Percentiles rank a stretch among this genome's conserved stretches.
phyloP scores from a whole-genome alignment of 495 filamentous ascomycete species.

The Sordaria brevicollis region DNA sequence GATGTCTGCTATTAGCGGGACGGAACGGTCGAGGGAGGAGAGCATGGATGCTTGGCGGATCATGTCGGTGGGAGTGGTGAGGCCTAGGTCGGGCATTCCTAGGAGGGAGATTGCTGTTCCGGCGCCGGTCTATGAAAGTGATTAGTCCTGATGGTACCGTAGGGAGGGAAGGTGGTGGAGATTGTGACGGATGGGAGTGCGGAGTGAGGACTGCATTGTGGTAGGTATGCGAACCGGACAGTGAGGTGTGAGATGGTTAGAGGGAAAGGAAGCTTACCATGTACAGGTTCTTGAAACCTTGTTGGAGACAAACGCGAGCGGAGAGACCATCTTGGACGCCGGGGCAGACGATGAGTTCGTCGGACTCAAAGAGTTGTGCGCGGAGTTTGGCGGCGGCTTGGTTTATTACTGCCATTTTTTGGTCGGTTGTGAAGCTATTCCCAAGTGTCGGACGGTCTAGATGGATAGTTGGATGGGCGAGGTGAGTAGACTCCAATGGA shows the following conservation, averaged over 20 bases:
- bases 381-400: slow-evolving; percentile 30
- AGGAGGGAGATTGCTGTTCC: slow-evolving; percentile 54
- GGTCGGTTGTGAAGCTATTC: background rate
- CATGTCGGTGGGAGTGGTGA: slow-evolving; percentile 56
- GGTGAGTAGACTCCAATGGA: background rate
- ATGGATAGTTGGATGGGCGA: background rate
- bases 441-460: background rate
- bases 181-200: background rate
- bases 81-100: slow-evolving; percentile 56
- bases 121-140: slow-evolving; percentile 53
- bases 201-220: background rate
- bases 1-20: slow-evolving; percentile 58
- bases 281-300: slow-evolving; percentile 55
- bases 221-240: background rate
- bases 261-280: slow-evolving; percentile 41
- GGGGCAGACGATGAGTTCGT: slow-evolving; percentile 46
- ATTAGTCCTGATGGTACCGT: background rate
- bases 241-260: no score
- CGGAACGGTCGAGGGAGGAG: slow-evolving; percentile 46
- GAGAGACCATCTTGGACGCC: slow-evolving; percentile 65
- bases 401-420: slow-evolving; percentile 5
- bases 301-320: slow-evolving; percentile 49
- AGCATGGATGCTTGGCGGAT: slow-evolving; percentile 55
- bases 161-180: background rate
- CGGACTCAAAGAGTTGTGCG: slow-evolving; percentile 23